These are phyloP conservation scores for Theobroma cacao DNA, from an alignment of 345 rosid species.

Conservation along the genomic window DNA sequence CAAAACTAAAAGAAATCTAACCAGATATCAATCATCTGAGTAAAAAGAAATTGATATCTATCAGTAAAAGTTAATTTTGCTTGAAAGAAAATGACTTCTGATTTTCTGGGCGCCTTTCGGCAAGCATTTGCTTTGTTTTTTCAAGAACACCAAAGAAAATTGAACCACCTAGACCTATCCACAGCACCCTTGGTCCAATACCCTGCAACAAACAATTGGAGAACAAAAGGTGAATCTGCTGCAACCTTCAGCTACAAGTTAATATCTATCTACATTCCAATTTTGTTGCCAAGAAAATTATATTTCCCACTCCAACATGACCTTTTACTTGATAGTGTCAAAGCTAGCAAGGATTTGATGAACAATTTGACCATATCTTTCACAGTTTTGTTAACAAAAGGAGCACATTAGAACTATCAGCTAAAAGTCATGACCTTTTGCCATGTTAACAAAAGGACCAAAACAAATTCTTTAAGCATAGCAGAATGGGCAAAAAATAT, in stretches of 20 bases:
- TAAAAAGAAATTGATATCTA: neutral
- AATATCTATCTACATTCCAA: conserved; percentile 11
- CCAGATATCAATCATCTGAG: neutral
- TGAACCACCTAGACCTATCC: conserved; percentile 78
- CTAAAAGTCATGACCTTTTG: neutral
- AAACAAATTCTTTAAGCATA: neutral
- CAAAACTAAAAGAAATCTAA: neutral
- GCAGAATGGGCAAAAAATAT: neutral
- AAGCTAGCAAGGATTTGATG: neutral
- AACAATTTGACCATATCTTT: neutral
- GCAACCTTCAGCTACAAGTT: conserved; percentile 6
- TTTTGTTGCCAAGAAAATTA: neutral
- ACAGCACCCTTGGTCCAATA: conserved; percentile 68
- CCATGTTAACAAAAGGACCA: neutral
- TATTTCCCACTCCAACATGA: neutral
- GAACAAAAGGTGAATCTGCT: neutral
- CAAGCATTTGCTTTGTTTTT: conserved; percentile 57
- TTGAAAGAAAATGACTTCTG: conserved; percentile 7
- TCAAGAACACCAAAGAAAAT: conserved; percentile 71
- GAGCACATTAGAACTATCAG: neutral
- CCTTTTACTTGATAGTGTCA: neutral
- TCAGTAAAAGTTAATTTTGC: conserved; percentile 3
- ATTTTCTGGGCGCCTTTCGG: conserved; percentile 24
- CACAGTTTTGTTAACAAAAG: neutral
- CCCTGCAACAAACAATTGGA: conserved; percentile 45